Evolutionary conservation across 306 rosid species (phyloP), one percentile per base, ranked within the genome.

Genomic region (Lithocarpus polystachyus): DNA sequence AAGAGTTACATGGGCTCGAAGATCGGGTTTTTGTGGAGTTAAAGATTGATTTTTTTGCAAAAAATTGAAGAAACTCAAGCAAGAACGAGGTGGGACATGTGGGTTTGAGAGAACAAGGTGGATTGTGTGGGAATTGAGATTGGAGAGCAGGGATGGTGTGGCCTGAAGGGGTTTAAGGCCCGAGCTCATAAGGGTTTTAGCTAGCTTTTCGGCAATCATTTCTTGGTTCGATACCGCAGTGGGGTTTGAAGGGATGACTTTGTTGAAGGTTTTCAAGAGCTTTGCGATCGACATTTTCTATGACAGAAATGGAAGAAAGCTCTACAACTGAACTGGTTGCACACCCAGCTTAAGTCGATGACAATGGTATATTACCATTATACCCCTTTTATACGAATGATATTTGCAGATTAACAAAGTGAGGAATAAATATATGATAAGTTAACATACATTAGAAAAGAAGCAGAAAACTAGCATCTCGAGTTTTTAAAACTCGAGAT

Each of bases 31-130:
- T 22, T 48, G 84, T 10, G 84, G 24, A 69, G 0, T 23, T 15
- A 59, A 54, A 19, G 87, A 81, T 5, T 77, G 81, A 37, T 78
- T 84, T 53, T 73, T 55, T 52, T 54, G 73, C 52, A 94, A 89
- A 74, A 82, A 86, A 61, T 86, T 84, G 87, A 89, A 94, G 79
- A 94, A 90, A 52, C 80, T 5, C 56, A 91, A 75, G 77, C 89
- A 83, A 3, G 82, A 79, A 29, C 31, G 74, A 22, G 80, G 83
- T 15, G 83, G 78, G 57, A 88, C 73, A 55, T 18, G 28, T 8
- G 97, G 89, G 86, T 92, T 43, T 12, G 94, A 87, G 76, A 90
- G 89, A 75, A 94, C 87, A 76, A 68, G 86, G 77, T 87, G 78
- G 5, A 89, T 85, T 28, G 87, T 79, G 9, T 82, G 72, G 60